These are phyloP conservation scores for Calonectria hawksworthii DNA, from an alignment of 2,329 filamentous ascomycete species.

Conservation along the genomic window DNA sequence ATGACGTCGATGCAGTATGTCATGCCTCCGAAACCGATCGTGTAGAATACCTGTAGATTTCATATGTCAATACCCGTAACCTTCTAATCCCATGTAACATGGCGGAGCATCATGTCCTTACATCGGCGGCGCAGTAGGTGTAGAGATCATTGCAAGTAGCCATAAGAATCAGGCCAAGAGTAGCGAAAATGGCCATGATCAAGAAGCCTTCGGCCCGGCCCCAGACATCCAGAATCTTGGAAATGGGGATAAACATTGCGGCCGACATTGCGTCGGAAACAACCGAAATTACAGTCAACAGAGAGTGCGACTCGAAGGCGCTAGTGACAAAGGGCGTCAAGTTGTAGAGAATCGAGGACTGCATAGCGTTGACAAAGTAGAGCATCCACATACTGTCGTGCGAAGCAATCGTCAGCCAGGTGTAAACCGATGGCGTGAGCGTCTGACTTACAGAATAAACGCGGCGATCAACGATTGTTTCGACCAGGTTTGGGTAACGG, in stretches of 20 bases:
- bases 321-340: constrained; percentile 63
- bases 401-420: background rate
- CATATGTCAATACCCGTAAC: background rate
- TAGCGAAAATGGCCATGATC: constrained; percentile 62
- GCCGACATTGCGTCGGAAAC: constrained; percentile 67
- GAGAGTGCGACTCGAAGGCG: constrained; percentile 65
- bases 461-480: constrained; percentile 49
- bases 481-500: constrained; percentile 53
- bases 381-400: constrained; percentile 57
- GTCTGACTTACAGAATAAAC: constrained; percentile 48
- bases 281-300: constrained; percentile 66
- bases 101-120: constrained; percentile 20
- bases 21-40: constrained; percentile 72
- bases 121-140: constrained; percentile 66
- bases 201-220: constrained; percentile 73
- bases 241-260: constrained; percentile 70
- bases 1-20: constrained; percentile 74
- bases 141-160: constrained; percentile 63
- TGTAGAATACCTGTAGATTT: constrained; percentile 67
- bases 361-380: constrained; percentile 64
- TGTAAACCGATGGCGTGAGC: no score
- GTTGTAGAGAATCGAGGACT: constrained; percentile 57
- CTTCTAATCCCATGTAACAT: background rate
- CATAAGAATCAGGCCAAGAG: constrained; percentile 69
- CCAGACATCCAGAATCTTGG: constrained; percentile 74